Conservation (phyloP, 164 flowering plant species). For the Umbilicus rupestris region DNA sequence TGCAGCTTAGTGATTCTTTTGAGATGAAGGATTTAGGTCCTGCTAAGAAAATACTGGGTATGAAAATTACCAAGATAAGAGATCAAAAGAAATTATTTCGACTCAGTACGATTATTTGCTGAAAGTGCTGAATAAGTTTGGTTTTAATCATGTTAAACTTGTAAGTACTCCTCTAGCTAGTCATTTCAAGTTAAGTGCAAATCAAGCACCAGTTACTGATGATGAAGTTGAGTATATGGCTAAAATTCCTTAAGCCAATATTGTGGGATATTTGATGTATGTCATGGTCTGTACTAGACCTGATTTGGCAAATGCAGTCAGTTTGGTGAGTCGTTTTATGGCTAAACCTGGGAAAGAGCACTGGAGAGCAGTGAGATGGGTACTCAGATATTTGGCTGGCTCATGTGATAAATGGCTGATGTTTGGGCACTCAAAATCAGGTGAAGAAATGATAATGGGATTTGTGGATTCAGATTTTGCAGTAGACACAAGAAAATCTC, state of each 20-base stretch:
- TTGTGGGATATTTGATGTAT: neutral
- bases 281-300: neutral
- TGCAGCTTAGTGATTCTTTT: too few species aligned
- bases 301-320: neutral
- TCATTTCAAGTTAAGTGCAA: neutral
- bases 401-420: neutral
- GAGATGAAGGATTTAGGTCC: neutral
- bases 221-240: neutral
- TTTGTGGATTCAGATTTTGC: neutral
- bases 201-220: neutral
- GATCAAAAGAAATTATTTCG: neutral
- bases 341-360: neutral
- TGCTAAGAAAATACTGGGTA: neutral
- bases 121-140: neutral
- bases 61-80: neutral
- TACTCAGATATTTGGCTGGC: neutral
- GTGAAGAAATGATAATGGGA: neutral
- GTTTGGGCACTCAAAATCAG: neutral
- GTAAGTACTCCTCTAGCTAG: too few species aligned
- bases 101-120: neutral
- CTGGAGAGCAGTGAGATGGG: neutral
- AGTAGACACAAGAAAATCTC: neutral
- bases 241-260: neutral
- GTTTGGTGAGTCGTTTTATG: neutral
- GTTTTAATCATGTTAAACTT: neutral